These are phyloP conservation scores for Beverwykella pulmonaria DNA, from an alignment of 495 filamentous ascomycete genomes.

Conservation along the genomic window DNA sequence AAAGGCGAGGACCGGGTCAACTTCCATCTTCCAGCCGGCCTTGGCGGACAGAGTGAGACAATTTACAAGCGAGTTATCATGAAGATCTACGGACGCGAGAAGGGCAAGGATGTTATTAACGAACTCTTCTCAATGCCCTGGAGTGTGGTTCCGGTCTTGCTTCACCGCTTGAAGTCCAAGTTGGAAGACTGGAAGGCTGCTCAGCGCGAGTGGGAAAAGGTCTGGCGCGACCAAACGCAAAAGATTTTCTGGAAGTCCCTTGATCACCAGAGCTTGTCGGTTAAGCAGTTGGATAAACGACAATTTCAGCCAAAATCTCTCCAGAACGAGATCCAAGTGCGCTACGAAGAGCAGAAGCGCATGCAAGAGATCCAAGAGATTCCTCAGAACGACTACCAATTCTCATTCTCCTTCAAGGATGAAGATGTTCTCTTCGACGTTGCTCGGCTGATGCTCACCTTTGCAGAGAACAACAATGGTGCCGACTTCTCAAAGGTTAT, in stretches of 20 bases:
- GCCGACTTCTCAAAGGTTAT: slow-evolving; percentile 75
- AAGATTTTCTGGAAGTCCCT: slow-evolving; percentile 91
- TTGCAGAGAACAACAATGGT: slow-evolving; percentile 68
- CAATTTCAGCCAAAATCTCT: slow-evolving; percentile 85
- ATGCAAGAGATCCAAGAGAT: slow-evolving; percentile 61
- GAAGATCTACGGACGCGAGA: slow-evolving; percentile 93
- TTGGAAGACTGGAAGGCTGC: slow-evolving; percentile 96
- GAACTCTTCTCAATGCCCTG: slow-evolving; percentile 81
- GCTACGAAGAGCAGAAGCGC: slow-evolving; percentile 80
- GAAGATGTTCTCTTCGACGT: slow-evolving; percentile 78
- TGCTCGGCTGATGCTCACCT: slow-evolving; percentile 75
- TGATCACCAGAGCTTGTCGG: slow-evolving; percentile 89
- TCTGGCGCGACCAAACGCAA: slow-evolving; percentile 93
- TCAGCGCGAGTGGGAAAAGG: slow-evolving; percentile 97
- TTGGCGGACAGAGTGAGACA: slow-evolving; percentile 90
- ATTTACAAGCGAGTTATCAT: slow-evolving; percentile 96
- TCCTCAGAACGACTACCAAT: slow-evolving; percentile 69
- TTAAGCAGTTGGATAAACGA: slow-evolving; percentile 83
- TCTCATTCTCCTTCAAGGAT: slow-evolving; percentile 71
- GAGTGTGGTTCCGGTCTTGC: slow-evolving; percentile 80
- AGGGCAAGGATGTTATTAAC: slow-evolving; percentile 76
- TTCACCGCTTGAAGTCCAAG: slow-evolving; percentile 87
- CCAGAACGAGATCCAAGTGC: slow-evolving; percentile 80
- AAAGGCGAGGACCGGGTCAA: slow-evolving; percentile 65
- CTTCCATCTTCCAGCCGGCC: slow-evolving; percentile 76